phyloP scores from a whole-genome alignment of 192 early-diverging fungal species.

The Irineochytrium annulatum region DNA sequence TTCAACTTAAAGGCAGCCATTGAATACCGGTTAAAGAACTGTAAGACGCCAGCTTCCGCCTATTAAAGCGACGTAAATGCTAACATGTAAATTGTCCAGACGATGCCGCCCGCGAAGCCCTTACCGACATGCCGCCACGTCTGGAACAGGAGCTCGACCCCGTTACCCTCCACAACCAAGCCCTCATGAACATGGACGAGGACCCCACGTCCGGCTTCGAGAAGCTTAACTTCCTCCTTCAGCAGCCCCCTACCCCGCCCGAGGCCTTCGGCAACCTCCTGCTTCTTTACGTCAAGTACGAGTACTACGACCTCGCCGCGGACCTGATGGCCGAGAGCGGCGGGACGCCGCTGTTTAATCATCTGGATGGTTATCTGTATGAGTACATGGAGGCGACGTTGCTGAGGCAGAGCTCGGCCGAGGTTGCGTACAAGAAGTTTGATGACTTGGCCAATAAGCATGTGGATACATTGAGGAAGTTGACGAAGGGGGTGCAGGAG shows the following conservation, averaged over 20 bases:
- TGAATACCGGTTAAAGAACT: slow-evolving; percentile 60
- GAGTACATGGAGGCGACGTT: slow-evolving; percentile 57
- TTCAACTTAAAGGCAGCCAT: slow-evolving; percentile 67
- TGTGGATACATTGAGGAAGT: slow-evolving; percentile 50
- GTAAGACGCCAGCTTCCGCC: slow-evolving; percentile 39
- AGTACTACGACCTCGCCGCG: slow-evolving; percentile 54
- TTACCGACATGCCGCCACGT: slow-evolving; percentile 65
- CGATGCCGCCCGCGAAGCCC: slow-evolving; percentile 58
- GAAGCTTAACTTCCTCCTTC: slow-evolving; percentile 57
- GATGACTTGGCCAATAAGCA: slow-evolving; percentile 58
- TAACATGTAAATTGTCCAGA: slow-evolving; percentile 19
- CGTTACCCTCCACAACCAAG: slow-evolving; percentile 61
- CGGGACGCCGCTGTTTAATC: no score
- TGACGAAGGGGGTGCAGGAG: slow-evolving; percentile 59
- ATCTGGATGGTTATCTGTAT: slow-evolving; percentile 53
- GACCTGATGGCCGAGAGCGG: slow-evolving; percentile 57
- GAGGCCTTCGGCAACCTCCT: slow-evolving; percentile 62
- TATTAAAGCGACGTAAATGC: background rate
- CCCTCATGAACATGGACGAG: slow-evolving; percentile 60
- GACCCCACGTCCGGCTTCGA: slow-evolving; percentile 59
- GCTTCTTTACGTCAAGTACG: slow-evolving; percentile 57
- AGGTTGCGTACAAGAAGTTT: slow-evolving; percentile 59
- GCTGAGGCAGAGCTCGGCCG: slow-evolving; percentile 50
- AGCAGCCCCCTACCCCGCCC: slow-evolving; percentile 51
- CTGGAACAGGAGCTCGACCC: slow-evolving; percentile 58